Conservation (phyloP, 352 stramenopile genomes). For the Phytophthora crassamura region DNA sequence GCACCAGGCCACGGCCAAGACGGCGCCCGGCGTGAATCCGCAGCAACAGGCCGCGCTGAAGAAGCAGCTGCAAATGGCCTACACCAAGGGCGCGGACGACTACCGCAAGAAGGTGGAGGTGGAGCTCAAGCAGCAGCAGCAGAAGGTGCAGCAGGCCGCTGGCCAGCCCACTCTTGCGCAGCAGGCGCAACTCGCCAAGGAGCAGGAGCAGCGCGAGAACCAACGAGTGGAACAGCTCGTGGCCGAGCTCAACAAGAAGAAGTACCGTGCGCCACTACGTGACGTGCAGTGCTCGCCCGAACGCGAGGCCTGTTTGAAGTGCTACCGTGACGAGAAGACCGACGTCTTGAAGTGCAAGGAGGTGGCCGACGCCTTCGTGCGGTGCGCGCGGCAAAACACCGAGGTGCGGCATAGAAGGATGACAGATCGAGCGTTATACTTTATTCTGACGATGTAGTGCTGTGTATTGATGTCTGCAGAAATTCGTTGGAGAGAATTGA, state of each 20-base stretch:
- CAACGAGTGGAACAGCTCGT: slow-evolving; percentile 78
- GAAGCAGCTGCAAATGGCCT: slow-evolving; percentile 81
- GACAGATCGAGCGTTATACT: too few species aligned
- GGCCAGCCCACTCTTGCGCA: slow-evolving; percentile 38
- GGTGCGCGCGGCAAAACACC: slow-evolving; percentile 82
- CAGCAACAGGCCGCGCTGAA: slow-evolving; percentile 74
- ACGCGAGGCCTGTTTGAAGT: slow-evolving; percentile 83
- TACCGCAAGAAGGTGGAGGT: slow-evolving; percentile 68
- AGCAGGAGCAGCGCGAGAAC: slow-evolving; percentile 74
- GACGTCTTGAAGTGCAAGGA: slow-evolving; percentile 88
- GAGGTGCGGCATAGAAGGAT: slow-evolving; percentile 43
- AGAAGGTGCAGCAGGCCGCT: slow-evolving; percentile 23
- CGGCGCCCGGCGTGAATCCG: slow-evolving; percentile 30
- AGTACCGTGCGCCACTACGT: slow-evolving; percentile 80
- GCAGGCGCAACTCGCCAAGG: slow-evolving; percentile 70
- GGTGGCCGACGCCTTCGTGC: slow-evolving; percentile 85
- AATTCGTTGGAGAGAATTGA: slow-evolving; percentile 78
- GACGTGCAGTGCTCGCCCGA: slow-evolving; percentile 84
- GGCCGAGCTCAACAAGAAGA: slow-evolving; percentile 83
- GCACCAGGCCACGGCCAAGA: slow-evolving; percentile 19
- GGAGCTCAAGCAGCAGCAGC: slow-evolving; percentile 55
- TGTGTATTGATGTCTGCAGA: slow-evolving; percentile 31
- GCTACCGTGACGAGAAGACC: slow-evolving; percentile 85
- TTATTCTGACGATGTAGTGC: neutral
- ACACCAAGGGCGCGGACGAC: slow-evolving; percentile 79